A percentile compares a stretch with the other conserved stretches of the same genome.
Conservation (phyloP, 2,329 filamentous ascomycete genomes). For the Ascochyta lentis region DNA sequence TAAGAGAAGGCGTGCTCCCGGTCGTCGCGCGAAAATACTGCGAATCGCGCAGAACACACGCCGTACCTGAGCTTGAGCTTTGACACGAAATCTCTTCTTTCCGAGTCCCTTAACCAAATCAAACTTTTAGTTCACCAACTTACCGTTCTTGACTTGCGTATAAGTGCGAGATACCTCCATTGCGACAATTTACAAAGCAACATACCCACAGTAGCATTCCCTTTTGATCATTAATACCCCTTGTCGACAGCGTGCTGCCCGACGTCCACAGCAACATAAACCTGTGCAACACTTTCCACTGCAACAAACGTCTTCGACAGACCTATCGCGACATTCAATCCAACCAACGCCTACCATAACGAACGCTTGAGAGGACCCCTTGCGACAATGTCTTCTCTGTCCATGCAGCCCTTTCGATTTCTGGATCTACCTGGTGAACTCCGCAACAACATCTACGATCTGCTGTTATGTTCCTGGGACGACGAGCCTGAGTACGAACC, state of each 20-base stretch:
- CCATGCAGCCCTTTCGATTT: conserved; percentile 31
- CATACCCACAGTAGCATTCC: conserved; percentile 11
- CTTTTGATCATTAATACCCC: conserved; percentile 3
- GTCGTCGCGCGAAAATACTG: conserved; percentile 26
- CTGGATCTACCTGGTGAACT: conserved; percentile 37
- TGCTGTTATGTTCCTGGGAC: conserved; percentile 37
- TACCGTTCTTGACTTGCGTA: conserved; percentile 26
- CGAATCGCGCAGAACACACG: conserved; percentile 10
- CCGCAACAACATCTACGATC: conserved; percentile 34
- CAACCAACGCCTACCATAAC: background rate
- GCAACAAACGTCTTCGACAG: background rate
- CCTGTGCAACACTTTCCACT: background rate
- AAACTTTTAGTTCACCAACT: conserved; percentile 16
- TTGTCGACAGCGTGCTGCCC: conserved; percentile 18
- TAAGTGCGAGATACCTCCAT: conserved; percentile 29
- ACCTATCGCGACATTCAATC: background rate
- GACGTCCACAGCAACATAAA: background rate
- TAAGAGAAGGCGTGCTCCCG: conserved; percentile 33
- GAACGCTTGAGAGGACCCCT: background rate
- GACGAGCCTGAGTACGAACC: conserved; percentile 26
- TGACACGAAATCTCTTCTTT: conserved; percentile 28
- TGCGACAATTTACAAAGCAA: conserved; percentile 25
- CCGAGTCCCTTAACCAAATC: conserved; percentile 13
- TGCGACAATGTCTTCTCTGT: conserved; percentile 22
- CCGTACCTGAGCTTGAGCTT: conserved; percentile 16